Conservation (phyloP, 2,329 filamentous ascomycete genomes). For the Verticillium zaregamsianum region DNA sequence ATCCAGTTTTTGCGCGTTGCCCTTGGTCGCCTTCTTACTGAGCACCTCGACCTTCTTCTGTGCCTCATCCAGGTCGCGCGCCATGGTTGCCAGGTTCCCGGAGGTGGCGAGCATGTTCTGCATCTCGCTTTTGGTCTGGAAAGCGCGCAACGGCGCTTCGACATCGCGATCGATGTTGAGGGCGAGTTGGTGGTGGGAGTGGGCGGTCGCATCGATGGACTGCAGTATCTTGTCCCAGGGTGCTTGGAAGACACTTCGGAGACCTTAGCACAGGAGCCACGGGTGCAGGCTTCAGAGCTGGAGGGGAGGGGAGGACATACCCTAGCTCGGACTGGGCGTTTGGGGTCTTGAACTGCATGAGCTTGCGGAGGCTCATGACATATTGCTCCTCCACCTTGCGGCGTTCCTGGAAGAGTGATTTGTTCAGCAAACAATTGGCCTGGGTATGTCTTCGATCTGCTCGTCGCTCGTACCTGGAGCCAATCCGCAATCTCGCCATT, state of each 20-base stretch:
- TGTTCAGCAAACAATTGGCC: constrained; percentile 3
- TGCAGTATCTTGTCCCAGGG: constrained; percentile 87
- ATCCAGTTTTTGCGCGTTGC: constrained; percentile 73
- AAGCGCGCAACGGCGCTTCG: constrained; percentile 76
- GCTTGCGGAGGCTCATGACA: constrained; percentile 73
- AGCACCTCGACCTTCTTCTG: constrained; percentile 85
- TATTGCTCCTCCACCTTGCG: constrained; percentile 90
- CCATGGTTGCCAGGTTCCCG: constrained; percentile 73
- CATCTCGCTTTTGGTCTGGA: constrained; percentile 71
- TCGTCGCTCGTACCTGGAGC: constrained; percentile 67
- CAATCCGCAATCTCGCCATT: constrained; percentile 94
- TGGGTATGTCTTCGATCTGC: not conserved
- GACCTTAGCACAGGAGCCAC: not conserved
- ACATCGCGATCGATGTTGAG: constrained; percentile 84
- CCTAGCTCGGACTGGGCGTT: constrained; percentile 79
- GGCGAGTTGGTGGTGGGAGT: constrained; percentile 77
- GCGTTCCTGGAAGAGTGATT: constrained; percentile 64
- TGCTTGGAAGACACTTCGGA: constrained; percentile 72
- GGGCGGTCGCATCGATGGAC: constrained; percentile 74
- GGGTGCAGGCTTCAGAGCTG: not conserved
- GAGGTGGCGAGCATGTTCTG: constrained; percentile 77
- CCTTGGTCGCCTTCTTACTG: constrained; percentile 71
- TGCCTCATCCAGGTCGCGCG: constrained; percentile 79
- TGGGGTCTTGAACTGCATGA: constrained; percentile 69
- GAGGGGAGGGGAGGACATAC: constrained; percentile 47